phyloP scores from a whole-genome alignment of 805 yeast genomes.

The Saccharomyces kudriavzevii region DNA sequence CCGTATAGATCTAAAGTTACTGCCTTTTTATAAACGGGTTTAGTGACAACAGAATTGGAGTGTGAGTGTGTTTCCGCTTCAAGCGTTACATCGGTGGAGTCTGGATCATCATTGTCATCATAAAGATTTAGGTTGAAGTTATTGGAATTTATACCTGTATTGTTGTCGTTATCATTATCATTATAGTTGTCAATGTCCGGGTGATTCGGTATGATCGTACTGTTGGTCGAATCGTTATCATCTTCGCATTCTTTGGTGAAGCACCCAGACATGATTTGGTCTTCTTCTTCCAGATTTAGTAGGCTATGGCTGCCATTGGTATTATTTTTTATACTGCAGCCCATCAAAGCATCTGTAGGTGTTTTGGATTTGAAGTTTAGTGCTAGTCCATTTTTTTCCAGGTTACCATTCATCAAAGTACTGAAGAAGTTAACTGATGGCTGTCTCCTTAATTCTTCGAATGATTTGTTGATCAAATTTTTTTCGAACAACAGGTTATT shows the following conservation, averaged over 20 bases:
- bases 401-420: slow-evolving; percentile 14
- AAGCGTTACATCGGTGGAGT: not conserved
- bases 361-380: slow-evolving; percentile 13
- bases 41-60: slow-evolving; percentile 4
- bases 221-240: slow-evolving; percentile 1
- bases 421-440: slow-evolving; percentile 11
- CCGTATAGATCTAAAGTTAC: slow-evolving; percentile 27
- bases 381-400: slow-evolving; percentile 16
- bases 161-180: slow-evolving; percentile 3
- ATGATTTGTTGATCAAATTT: slow-evolving; percentile 24
- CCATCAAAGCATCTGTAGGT: not conserved
- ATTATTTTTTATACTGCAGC: slow-evolving; percentile 7
- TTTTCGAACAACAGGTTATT: slow-evolving; percentile 17
- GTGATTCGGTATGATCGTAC: not conserved
- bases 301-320: slow-evolving; percentile 3
- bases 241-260: slow-evolving; percentile 1
- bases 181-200: not conserved
- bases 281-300: slow-evolving; percentile 24
- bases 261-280: slow-evolving; percentile 24
- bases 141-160: not conserved
- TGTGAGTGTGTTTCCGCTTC: not conserved
- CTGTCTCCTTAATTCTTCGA: slow-evolving; percentile 22
- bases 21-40: slow-evolving; percentile 22
- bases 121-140: slow-evolving; percentile 7
- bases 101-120: slow-evolving; percentile 2